These are phyloP conservation scores for Apiotrichum veenhuisii DNA, from an alignment of 1,284 basidiomycete species.

Conservation along the genomic window DNA sequence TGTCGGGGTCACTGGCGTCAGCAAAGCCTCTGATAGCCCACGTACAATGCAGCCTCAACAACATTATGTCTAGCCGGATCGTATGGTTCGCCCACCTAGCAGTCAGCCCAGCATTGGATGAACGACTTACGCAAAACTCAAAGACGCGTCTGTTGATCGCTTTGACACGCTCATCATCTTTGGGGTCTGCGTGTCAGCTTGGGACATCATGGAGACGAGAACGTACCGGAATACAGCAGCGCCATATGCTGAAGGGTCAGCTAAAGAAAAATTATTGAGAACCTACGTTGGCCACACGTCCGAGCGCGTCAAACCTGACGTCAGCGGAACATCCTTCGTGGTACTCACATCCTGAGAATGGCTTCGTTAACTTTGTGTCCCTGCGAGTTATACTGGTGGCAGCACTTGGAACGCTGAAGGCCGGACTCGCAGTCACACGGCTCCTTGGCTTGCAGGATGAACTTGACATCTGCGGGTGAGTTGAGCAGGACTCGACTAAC, in stretches of 20 bases:
- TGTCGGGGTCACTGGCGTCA: constrained; percentile 38
- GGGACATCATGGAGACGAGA: fast-evolving
- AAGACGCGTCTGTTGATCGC: constrained; percentile 33
- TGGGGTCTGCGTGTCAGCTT: constrained; percentile 19
- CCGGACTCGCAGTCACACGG: constrained; percentile 47
- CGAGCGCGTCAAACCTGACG: constrained; percentile 37
- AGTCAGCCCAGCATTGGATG: constrained; percentile 25
- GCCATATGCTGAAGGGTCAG: constrained; percentile 38
- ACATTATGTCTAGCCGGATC: constrained; percentile 24
- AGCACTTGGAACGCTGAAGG: constrained; percentile 24
- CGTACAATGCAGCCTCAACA: constrained; percentile 34
- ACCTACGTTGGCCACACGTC: constrained; percentile 46
- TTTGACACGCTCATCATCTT: constrained; percentile 32
- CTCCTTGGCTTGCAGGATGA: constrained; percentile 48
- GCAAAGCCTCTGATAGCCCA: background rate
- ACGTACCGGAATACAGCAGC: constrained; percentile 40
- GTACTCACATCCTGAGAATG: constrained; percentile 37
- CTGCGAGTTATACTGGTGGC: constrained; percentile 22
- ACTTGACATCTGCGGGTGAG: constrained; percentile 39
- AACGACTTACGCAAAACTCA: constrained; percentile 39
- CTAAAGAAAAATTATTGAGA: background rate
- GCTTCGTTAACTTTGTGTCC: constrained; percentile 29
- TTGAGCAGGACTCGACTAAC: fast-evolving
- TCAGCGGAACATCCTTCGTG: background rate
- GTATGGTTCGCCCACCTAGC: constrained; percentile 30